Conservation (phyloP, 768 basidiomycete species). For the Lentinula guzmanii region DNA sequence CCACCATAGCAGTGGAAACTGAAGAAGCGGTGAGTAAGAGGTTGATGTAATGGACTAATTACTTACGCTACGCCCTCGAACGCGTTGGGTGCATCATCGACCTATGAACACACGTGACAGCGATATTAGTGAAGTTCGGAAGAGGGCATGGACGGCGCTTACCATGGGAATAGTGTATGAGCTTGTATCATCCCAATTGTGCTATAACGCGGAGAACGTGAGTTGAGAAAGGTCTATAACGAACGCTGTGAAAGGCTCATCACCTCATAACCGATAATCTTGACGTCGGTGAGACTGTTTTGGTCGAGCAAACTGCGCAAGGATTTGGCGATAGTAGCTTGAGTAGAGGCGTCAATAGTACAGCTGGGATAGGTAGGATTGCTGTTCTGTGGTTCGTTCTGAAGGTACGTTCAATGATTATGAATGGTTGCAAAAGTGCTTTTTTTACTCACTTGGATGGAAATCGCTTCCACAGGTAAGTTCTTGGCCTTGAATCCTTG, state of each 20-base stretch:
- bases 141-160: not conserved
- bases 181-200: slow-evolving; percentile 46
- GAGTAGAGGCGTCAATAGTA: slow-evolving; percentile 29
- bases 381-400: slow-evolving; percentile 18
- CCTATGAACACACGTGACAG: not conserved
- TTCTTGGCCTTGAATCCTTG: slow-evolving; percentile 64
- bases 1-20: slow-evolving; percentile 20
- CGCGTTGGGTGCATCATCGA: not conserved
- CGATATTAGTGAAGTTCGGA: not conserved
- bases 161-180: slow-evolving; percentile 39
- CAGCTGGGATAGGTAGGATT: slow-evolving; percentile 35
- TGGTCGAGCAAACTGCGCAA: slow-evolving; percentile 39
- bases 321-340: slow-evolving; percentile 33
- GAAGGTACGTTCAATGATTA: not conserved
- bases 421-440: not conserved
- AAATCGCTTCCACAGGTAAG: slow-evolving; percentile 54
- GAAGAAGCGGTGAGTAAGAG: not conserved
- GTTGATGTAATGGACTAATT: not conserved
- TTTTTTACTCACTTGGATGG: slow-evolving; percentile 33
- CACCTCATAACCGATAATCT: slow-evolving; percentile 25
- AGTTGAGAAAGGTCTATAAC: not conserved
- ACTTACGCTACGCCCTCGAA: not conserved
- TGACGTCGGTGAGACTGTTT: slow-evolving; percentile 34
- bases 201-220: slow-evolving; percentile 10
- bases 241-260: not conserved